Evolutionary conservation across 805 yeast genomes (phyloP).

Genomic region (Saccharomycopsis fodiens): DNA sequence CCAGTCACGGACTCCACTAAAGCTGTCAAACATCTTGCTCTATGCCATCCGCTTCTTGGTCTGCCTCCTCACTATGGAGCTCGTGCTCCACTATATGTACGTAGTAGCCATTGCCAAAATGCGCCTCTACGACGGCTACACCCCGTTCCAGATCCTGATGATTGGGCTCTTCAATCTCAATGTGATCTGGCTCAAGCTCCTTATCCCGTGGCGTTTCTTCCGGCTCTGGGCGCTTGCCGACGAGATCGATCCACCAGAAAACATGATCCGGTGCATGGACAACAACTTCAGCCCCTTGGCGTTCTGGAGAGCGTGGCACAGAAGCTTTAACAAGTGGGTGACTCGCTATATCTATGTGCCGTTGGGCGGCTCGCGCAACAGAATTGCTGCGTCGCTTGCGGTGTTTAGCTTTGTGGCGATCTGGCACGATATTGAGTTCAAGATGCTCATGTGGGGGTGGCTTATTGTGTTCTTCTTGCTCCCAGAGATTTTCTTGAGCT

Average conservation of each 20-base stretch:
- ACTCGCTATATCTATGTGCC: conserved; percentile 86
- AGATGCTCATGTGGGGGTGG: conserved; percentile 94
- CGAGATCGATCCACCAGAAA: conserved; percentile 93
- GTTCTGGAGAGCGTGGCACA: conserved; percentile 99
- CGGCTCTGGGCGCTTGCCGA: conserved; percentile 91
- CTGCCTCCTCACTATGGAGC: conserved; percentile 83
- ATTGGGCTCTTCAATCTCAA: conserved; percentile 85
- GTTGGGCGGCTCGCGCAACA: conserved; percentile 69
- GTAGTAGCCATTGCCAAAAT: conserved; percentile 90
- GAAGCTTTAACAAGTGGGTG: conserved; percentile 88
- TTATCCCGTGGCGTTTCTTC: conserved; percentile 95
- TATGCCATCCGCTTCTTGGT: conserved; percentile 65
- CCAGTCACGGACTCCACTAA: conserved; percentile 48
- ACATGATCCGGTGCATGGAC: conserved; percentile 93
- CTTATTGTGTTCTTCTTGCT: conserved; percentile 74
- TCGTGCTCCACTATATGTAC: conserved; percentile 76
- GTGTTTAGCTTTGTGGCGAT: conserved; percentile 94
- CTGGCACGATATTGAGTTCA: conserved; percentile 96
- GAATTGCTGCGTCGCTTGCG: conserved; percentile 69
- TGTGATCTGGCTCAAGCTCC: conserved; percentile 84
- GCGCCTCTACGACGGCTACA: conserved; percentile 45
- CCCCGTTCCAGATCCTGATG: conserved; percentile 94
- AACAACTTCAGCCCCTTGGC: conserved; percentile 88
- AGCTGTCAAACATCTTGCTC: conserved; percentile 46
- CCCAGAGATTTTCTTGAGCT: conserved; percentile 72